Base-by-base conservation (phyloP, 768 basidiomycete species). In the Clitopilus passeckerianus region DNA sequence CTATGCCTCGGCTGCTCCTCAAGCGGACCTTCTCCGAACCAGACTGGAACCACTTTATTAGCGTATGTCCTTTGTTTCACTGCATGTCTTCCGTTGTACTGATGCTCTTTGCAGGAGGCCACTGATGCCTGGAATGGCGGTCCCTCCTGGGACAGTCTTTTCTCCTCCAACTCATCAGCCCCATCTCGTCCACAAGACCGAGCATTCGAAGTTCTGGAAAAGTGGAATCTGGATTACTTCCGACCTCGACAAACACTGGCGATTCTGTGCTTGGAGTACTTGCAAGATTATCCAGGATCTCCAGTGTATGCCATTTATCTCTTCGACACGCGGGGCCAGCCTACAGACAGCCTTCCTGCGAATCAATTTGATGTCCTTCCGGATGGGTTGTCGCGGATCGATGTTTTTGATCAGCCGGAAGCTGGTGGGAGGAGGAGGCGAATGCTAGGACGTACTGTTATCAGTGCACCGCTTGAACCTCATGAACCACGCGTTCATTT, bases 281-380 rank as follows among this genome's bases (percentile, higher is more conserved):
- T 63, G 9, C 54, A 63, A 16, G 61, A 60, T 5, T 64, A 59
- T 58, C 65, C 64, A 6, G 30, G 65, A 15, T 70, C 70, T 15
- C 64, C 69, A 8, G 58, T 62, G 6, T 68, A 66, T 46, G 61
- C 68, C 7, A 61, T 71, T 23, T 71, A 71, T 53, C 22, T 71
- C 10, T 56, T 69, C 6, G 70, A 71, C 52, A 30, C 27, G 3
- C 27, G 27, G 27, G 3, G 4, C 4, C 27, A 30, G 7, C 27
- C 27, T 30, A 7, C 27, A 30, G 27, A 30, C 27, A 30, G 27
- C 27, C 27, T 30, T 30, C 27, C 27, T 30, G 27, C 27, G 7
- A 30, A 30, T 30, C 27, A 30, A 30, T 30, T 30, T 30, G 27
- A 30, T 7, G 27, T 30, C 1, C 58, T 69, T 8, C 65, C 68